Conservation (phyloP, 2,329 filamentous ascomycete species). For the Ascosphaera apis region DNA sequence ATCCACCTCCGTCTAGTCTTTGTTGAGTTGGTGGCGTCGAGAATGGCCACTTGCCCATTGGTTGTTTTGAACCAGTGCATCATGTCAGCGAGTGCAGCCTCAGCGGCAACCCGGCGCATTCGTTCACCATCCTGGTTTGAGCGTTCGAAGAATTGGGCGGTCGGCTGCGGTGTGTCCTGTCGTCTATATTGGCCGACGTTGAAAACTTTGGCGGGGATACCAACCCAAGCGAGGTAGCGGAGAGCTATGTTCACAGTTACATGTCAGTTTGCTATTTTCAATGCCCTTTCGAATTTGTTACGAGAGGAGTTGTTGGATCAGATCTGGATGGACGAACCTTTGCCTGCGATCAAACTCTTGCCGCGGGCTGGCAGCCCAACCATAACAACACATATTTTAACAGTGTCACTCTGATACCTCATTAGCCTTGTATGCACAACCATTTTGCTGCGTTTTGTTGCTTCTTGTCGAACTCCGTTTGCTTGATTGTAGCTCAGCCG, state of each 20-base stretch:
- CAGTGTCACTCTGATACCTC: conserved; percentile 78
- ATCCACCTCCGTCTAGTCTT: conserved; percentile 82
- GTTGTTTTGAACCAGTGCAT: conserved; percentile 63
- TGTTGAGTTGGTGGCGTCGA: conserved; percentile 94
- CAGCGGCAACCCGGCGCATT: conserved; percentile 64
- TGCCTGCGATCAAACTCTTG: conserved; percentile 94
- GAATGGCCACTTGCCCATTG: conserved; percentile 67
- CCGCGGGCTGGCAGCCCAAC: conserved; percentile 86
- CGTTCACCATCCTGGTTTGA: conserved; percentile 78
- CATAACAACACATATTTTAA: conserved; percentile 96
- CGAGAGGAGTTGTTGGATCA: too few relatives aligned
- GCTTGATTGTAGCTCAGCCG: too few relatives aligned
- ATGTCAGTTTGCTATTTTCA: conserved; percentile 4
- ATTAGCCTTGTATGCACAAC: conserved; percentile 11
- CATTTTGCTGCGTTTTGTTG: too few relatives aligned
- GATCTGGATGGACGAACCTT: conserved; percentile 40
- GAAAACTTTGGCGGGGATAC: conserved; percentile 81
- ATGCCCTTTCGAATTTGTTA: too few relatives aligned
- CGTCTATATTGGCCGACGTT: conserved; percentile 94
- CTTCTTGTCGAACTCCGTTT: too few relatives aligned
- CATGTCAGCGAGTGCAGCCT: conserved; percentile 87
- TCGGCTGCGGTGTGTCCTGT: conserved; percentile 67
- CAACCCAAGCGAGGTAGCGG: conserved; percentile 90
- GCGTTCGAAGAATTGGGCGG: conserved; percentile 86
- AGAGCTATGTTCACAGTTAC: conserved; percentile 33